Base-by-base conservation (phyloP, 2,329 filamentous ascomycete species). In the Nemania diffusa region DNA sequence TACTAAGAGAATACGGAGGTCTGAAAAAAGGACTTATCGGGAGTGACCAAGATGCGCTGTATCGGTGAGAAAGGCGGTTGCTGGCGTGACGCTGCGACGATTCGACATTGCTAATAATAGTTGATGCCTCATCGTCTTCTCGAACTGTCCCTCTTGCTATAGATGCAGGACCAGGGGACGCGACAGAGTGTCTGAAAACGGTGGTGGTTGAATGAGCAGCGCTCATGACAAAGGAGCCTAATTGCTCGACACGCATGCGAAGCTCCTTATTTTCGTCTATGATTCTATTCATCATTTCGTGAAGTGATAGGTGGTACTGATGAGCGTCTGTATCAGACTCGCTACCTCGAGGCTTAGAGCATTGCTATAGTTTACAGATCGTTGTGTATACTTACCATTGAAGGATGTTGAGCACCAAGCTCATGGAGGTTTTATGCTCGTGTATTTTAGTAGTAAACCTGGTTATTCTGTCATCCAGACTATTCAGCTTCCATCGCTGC, bases 271-370 rank as follows among this genome's bases (percentile, higher is more conserved):
- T 68, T 29, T 68, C 61, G 11, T 62, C 44, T 24, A 68, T 44
- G 1, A 56, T 5, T 34, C 17, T 57, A 27, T 57, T 3, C 42
- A 64, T 64, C 44, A 57, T 68, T 20, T 5, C 17, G 22, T 68
- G 42, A 17, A 64, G 34, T 44, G 50, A 20, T 17, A 52, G 24
- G 0, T 7, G 27, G 22, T 53, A 55, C 40, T 53, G 27, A 24
- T 32, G 61, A n/a, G 65, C 61, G 13, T 68, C 61, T 34, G 55
- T 68, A 42, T 68, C 57, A 11, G 61, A 64, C 42, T 68, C 61
- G 27, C 65, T 68, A 32, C 20, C 7, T 3, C n/a, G 17, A 53
- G 20, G n/a, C 15, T 44, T 40, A 53, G 40, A 17, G 11, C 11
- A 7, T n/a, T 24, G 26, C 15, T 8, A 63, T 46, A 3, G 27